Conservation (phyloP, 257 asterid species). For the Coffea eugenioides region DNA sequence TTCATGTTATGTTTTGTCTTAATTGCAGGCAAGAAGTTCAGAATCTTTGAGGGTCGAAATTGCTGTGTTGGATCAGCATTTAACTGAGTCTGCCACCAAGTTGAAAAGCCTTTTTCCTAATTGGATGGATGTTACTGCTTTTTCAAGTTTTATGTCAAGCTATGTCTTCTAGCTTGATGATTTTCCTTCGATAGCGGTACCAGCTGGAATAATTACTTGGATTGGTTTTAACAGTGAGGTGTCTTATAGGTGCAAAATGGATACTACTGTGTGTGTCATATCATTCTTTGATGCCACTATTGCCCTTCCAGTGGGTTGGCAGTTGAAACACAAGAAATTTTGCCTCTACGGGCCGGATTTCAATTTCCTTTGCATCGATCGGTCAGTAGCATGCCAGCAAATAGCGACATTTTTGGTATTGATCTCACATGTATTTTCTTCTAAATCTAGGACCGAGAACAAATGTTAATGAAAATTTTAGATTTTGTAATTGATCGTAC, state of each 20-base stretch:
- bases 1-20: constrained; percentile 4
- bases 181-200: neutral
- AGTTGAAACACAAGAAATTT: neutral
- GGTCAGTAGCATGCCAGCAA: neutral
- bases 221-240: neutral
- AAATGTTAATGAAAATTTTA: neutral
- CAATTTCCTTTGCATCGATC: neutral
- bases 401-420: neutral
- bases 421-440: neutral
- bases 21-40: constrained; percentile 60
- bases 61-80: constrained; percentile 68
- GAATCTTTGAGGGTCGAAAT: constrained; percentile 66
- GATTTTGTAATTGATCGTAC: neutral
- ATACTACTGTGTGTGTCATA: neutral
- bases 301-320: neutral
- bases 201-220: neutral
- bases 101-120: constrained; percentile 80
- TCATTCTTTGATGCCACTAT: neutral
- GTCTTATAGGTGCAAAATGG: neutral
- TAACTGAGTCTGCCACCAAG: constrained; percentile 54
- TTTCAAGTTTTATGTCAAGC: constrained; percentile 75
- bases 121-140: constrained; percentile 85
- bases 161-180: constrained; percentile 40
- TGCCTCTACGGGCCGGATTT: neutral
- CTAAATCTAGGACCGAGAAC: neutral